phyloP scores from a whole-genome alignment of 768 basidiomycete species.

The Amanita exitialis region DNA sequence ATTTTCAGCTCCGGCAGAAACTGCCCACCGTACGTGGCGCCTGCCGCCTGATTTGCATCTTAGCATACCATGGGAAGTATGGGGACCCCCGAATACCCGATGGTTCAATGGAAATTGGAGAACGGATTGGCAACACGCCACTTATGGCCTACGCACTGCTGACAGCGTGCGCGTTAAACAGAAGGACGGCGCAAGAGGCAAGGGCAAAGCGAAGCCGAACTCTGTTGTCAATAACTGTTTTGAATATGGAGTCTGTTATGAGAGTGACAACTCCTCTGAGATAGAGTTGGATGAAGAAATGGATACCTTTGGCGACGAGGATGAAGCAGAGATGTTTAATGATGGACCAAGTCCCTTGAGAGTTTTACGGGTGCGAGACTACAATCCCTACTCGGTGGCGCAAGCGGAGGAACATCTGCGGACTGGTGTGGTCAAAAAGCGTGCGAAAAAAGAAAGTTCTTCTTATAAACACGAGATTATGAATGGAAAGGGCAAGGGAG shows the following conservation, averaged over 20 bases:
- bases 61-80: constrained; percentile 33
- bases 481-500: constrained; percentile 18
- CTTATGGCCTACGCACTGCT: constrained; percentile 39
- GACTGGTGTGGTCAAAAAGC: background rate
- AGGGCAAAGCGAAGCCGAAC: background rate
- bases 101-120: constrained; percentile 42
- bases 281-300: constrained; percentile 9
- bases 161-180: constrained; percentile 26
- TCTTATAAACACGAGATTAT: background rate
- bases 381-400: constrained; percentile 23
- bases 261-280: constrained; percentile 7
- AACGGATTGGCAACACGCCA: constrained; percentile 47
- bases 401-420: background rate
- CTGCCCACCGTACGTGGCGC: background rate
- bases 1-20: background rate
- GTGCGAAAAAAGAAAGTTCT: background rate
- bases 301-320: constrained; percentile 3
- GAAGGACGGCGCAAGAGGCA: background rate
- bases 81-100: constrained; percentile 42
- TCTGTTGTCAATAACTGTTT: background rate
- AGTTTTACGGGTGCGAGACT: constrained; percentile 26
- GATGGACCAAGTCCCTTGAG: constrained; percentile 8
- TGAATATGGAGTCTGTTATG: constrained; percentile 1
- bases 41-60: background rate
- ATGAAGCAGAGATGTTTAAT: background rate